Evolutionary conservation across 176 grass and related monocot genomes (phyloP).

Genomic region (Thinopyrum elongatum): DNA sequence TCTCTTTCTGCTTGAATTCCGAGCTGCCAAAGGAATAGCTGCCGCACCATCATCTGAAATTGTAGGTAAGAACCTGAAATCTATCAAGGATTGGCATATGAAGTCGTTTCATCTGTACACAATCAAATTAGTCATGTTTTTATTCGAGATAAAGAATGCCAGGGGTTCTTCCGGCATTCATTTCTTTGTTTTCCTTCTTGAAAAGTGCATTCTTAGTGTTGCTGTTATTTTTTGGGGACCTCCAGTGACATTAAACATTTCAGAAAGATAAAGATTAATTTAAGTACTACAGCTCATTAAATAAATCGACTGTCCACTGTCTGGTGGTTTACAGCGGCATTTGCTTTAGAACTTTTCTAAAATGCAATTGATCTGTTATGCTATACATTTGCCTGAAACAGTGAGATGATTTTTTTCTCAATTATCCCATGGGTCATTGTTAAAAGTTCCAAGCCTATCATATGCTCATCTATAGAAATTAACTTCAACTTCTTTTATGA

Average conservation of each 20-base stretch:
- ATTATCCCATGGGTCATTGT: background rate
- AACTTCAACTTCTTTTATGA: conserved; percentile 2
- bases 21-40: conserved; percentile 44
- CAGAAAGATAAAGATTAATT: background rate
- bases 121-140: conserved; percentile 4
- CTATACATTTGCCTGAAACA: conserved; percentile 23
- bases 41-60: conserved; percentile 43
- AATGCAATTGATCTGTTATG: background rate
- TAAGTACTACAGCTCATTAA: background rate
- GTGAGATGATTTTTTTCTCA: background rate
- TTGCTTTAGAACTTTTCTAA: background rate
- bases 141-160: background rate
- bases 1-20: conserved; percentile 69
- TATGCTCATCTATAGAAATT: background rate
- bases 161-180: background rate
- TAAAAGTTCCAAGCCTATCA: background rate
- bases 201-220: background rate
- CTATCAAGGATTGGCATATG: conserved; percentile 14
- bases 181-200: background rate
- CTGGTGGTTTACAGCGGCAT: conserved; percentile 1
- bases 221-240: background rate
- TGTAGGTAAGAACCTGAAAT: conserved; percentile 56
- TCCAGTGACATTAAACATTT: conserved; percentile 1
- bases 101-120: conserved; percentile 12
- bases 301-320: background rate